Conservation (phyloP, 768 basidiomycete species). For the Strobilomyces confusus region DNA sequence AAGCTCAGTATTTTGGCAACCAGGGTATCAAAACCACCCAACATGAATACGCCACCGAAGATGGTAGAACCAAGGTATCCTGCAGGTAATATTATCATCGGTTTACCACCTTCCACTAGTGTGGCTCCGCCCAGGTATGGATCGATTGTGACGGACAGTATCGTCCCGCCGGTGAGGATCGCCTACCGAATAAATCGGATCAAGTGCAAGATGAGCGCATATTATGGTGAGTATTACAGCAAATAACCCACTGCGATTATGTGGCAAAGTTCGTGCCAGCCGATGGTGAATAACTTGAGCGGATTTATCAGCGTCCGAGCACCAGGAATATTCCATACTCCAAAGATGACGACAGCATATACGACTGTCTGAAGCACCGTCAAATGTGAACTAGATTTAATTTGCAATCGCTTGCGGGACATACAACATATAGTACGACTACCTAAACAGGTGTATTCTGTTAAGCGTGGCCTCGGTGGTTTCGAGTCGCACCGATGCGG, state of each 20-base stretch:
- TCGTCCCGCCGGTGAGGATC: conserved; percentile 72
- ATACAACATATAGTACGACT: conserved; percentile 71
- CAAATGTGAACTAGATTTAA: conserved; percentile 5
- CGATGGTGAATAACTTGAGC: conserved; percentile 83
- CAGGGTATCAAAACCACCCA: conserved; percentile 84
- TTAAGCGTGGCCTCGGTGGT: conserved; percentile 21
- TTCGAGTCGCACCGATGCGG: conserved; percentile 15
- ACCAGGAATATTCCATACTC: conserved; percentile 83
- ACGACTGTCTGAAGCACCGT: conserved; percentile 60
- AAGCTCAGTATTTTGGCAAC: conserved; percentile 93
- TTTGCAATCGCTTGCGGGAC: conserved; percentile 29
- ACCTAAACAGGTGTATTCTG: conserved; percentile 40
- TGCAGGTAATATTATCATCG: conserved; percentile 66
- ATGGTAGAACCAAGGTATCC: conserved; percentile 83
- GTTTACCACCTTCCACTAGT: conserved; percentile 72
- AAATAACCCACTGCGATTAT: conserved; percentile 58
- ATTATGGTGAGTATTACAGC: conserved; percentile 1
- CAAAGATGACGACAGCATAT: conserved; percentile 82
- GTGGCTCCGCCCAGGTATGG: conserved; percentile 64
- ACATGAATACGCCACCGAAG: conserved; percentile 76
- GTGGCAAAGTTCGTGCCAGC: conserved; percentile 87
- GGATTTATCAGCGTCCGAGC: conserved; percentile 77
- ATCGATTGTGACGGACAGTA: conserved; percentile 79
- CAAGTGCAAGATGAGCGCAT: conserved; percentile 3
- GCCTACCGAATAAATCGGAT: conserved; percentile 41